Evolutionary conservation across 2,329 filamentous ascomycete species (phyloP), one percentile per base, ranked within the genome.

Genomic region (Clonostachys solani): DNA sequence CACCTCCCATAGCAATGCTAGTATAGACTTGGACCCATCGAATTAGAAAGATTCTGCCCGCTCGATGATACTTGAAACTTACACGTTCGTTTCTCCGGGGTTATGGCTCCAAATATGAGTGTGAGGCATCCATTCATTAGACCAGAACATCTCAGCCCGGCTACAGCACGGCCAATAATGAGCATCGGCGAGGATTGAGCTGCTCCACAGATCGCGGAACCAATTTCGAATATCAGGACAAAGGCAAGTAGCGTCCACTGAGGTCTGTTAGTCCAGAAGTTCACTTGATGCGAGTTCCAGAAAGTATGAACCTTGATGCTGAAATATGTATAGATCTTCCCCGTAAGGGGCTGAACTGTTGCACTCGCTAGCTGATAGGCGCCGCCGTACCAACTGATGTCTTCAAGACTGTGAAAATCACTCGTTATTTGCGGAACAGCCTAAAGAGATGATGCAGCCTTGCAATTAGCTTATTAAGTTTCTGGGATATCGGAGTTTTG

Each of bases 361-460:
- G 71, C 66, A 46, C 69, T 76, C 43, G 67, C 59, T 38, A 78
- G 62, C 33, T 69, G 66, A 53, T 74, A 76, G 17, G 71, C 71
- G 40, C 69, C 69, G 3, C 66, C 69, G 51, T 80, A 80, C 77
- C 77, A 80, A 17, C 75, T 75, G 7, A 80, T 68, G 52, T 80
- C 75, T 12, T 63, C 56, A 1, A 79, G 60, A 10, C 68, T 66
- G 45, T 75, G 65, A 57, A 76, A 74, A 19, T 71, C 63, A 45
- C 63, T 71, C 1, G 74, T 77, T 49, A 79, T 78, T 40, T 61
- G 57, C 1, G 73, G 73, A 42, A 74, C 65, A 3, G 73, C 66
- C 64, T 67, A 45, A 29, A 19, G 13, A 10, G 12, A 19, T 15
- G 12, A 10, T 29, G 23, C 8, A 29, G n/a, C n/a, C n/a, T 13